These are phyloP conservation scores for Dactylellina parvicollis DNA, from an alignment of 2,329 filamentous ascomycete genomes.

Conservation along the genomic window DNA sequence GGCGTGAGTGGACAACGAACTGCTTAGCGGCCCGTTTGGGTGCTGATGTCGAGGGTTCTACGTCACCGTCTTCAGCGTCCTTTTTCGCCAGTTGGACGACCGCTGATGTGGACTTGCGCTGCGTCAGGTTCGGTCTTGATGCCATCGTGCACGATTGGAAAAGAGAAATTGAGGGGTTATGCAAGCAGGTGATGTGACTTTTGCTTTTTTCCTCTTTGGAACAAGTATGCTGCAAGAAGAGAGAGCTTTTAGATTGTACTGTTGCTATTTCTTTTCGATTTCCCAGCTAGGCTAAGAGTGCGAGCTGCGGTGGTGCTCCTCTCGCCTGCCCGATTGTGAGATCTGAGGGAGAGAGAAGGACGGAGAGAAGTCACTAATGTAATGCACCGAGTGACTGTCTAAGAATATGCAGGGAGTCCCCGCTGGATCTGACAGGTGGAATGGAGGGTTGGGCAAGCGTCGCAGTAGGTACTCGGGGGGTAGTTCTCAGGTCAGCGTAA, in stretches of 20 bases:
- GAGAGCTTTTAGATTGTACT: not conserved
- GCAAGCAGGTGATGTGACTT: conserved; percentile 17
- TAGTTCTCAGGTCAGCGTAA: conserved; percentile 23
- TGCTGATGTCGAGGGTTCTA: conserved; percentile 51
- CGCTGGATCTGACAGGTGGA: conserved; percentile 48
- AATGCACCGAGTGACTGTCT: conserved; percentile 22
- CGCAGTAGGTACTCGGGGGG: conserved; percentile 18
- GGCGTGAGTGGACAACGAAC: conserved; percentile 54
- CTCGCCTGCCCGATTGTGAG: conserved; percentile 45
- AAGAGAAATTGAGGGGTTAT: conserved; percentile 48
- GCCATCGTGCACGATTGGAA: conserved; percentile 48
- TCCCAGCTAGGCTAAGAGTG: conserved; percentile 42
- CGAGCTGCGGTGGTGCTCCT: conserved; percentile 4
- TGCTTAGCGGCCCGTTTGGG: conserved; percentile 51
- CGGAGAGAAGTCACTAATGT: not conserved
- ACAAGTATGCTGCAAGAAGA: not conserved
- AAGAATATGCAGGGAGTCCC: conserved; percentile 49
- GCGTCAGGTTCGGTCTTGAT: conserved; percentile 51
- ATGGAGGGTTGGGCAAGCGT: conserved; percentile 12
- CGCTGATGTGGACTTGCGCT: conserved; percentile 53
- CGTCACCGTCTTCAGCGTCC: conserved; percentile 52
- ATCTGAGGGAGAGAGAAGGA: conserved; percentile 18
- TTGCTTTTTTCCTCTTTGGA: conserved; percentile 26
- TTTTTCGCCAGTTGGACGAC: conserved; percentile 50
- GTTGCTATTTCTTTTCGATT: conserved; percentile 6